phyloP scores from a whole-genome alignment of 257 asterid species.

The Plantago ovata region DNA sequence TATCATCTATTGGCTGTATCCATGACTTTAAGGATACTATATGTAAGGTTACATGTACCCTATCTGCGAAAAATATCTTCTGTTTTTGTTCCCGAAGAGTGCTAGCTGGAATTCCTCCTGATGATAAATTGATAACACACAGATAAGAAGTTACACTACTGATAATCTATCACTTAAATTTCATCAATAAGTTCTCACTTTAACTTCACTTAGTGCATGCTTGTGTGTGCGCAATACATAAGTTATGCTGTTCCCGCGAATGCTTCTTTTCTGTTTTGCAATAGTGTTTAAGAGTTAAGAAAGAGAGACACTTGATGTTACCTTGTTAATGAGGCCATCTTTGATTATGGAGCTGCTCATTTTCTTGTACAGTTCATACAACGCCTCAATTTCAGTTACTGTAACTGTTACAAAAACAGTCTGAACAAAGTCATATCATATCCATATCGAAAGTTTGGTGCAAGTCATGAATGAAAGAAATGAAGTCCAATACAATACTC shows the following conservation, averaged over 20 bases:
- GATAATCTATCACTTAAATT: background rate
- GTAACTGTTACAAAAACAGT: constrained; percentile 49
- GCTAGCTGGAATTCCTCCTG: constrained; percentile 98
- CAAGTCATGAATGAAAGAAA: no score
- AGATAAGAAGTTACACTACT: constrained; percentile 13
- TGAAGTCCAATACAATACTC: constrained; percentile 34
- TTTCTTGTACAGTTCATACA: constrained; percentile 68
- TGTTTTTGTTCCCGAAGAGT: constrained; percentile 67
- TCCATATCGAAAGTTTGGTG: no score
- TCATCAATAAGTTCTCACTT: background rate
- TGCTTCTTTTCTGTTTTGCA: no score
- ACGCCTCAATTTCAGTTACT: constrained; percentile 86
- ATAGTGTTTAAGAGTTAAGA: no score
- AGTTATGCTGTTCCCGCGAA: no score
- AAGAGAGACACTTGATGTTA: constrained; percentile 12
- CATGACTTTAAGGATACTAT: no score
- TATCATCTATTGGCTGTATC: no score
- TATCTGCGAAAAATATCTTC: constrained; percentile 76
- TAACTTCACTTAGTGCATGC: no score
- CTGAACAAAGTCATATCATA: background rate
- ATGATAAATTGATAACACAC: constrained; percentile 21
- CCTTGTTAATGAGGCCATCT: constrained; percentile 96
- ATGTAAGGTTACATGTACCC: no score
- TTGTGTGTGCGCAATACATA: no score
- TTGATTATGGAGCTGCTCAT: constrained; percentile 72